Conservation (phyloP, 345 rosid genomes). For the Salix udensis region DNA sequence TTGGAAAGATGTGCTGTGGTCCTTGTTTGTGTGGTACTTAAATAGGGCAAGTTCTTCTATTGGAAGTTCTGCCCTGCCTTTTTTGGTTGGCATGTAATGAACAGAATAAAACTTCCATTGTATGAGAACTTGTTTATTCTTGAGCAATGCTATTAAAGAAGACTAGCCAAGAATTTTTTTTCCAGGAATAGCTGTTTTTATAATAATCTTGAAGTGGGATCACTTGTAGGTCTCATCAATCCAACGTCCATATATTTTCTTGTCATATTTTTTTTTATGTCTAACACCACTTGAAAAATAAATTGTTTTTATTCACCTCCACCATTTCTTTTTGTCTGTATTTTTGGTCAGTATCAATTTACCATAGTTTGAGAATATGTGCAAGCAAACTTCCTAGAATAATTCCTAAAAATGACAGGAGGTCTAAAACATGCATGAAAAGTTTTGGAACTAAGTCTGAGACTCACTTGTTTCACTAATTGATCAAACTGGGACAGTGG, state of each 20-base stretch:
- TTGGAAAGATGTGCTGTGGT: not conserved
- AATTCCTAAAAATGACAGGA: not conserved
- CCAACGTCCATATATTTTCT: no score
- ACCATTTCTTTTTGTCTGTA: no score
- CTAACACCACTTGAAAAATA: no score
- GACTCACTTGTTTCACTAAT: not conserved
- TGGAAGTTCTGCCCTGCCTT: not conserved
- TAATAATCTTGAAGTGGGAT: no score
- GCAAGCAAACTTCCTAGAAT: not conserved
- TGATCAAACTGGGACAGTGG: not conserved
- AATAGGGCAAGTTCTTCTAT: not conserved
- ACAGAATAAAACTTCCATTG: not conserved
- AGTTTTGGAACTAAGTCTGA: not conserved
- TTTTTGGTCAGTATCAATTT: no score
- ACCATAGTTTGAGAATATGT: not conserved
- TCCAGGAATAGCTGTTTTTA: no score
- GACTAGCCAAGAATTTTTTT: no score
- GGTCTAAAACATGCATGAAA: not conserved
- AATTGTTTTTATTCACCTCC: no score
- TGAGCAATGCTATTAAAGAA: no score
- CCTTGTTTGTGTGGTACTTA: not conserved
- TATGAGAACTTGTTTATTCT: no score
- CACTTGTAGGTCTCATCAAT: no score
- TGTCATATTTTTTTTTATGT: no score
- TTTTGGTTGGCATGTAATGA: not conserved